Evolutionary conservation across 1,139 yeast genomes (phyloP).

Genomic region (Yamadazyma diospyri): DNA sequence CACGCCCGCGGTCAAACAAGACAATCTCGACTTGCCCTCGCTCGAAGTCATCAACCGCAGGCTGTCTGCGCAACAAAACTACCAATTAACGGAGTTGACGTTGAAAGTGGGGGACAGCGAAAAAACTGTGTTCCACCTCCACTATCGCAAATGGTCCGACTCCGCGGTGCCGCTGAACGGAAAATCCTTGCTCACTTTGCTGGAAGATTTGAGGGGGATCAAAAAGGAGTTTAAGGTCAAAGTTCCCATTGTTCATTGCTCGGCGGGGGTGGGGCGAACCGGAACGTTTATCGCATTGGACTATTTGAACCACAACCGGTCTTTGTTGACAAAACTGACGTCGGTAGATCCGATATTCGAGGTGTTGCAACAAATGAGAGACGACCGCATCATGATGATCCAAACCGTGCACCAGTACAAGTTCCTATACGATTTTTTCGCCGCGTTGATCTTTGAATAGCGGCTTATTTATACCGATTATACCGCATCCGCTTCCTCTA

Average conservation of each 20-base stretch:
- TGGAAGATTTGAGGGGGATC: conserved; percentile 20
- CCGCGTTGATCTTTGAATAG: no score
- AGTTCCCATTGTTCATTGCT: conserved; percentile 62
- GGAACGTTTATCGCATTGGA: conserved; percentile 76
- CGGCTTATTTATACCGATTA: no score
- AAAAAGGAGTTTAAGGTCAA: conserved; percentile 13
- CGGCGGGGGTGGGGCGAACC: conserved; percentile 84
- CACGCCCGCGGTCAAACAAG: conserved; percentile 15
- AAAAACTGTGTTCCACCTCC: conserved; percentile 48
- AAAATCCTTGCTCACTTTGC: conserved; percentile 33
- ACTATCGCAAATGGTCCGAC: conserved; percentile 59
- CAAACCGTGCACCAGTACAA: conserved; percentile 56
- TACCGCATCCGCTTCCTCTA: no score
- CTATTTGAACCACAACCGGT: conserved; percentile 37
- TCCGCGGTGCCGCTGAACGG: conserved; percentile 45
- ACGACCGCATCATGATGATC: conserved; percentile 63
- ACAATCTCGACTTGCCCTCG: conserved; percentile 23
- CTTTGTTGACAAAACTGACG: conserved; percentile 14
- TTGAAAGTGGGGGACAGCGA: conserved; percentile 19
- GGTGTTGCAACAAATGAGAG: conserved; percentile 45
- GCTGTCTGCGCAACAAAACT: conserved; percentile 18
- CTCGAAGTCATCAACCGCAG: conserved; percentile 20
- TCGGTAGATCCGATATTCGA: conserved; percentile 24
- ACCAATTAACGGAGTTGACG: conserved; percentile 26
- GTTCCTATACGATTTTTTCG: conserved; percentile 40